phyloP scores from a whole-genome alignment of 1,139 yeast genomes.

The Protomyces gravidus region DNA sequence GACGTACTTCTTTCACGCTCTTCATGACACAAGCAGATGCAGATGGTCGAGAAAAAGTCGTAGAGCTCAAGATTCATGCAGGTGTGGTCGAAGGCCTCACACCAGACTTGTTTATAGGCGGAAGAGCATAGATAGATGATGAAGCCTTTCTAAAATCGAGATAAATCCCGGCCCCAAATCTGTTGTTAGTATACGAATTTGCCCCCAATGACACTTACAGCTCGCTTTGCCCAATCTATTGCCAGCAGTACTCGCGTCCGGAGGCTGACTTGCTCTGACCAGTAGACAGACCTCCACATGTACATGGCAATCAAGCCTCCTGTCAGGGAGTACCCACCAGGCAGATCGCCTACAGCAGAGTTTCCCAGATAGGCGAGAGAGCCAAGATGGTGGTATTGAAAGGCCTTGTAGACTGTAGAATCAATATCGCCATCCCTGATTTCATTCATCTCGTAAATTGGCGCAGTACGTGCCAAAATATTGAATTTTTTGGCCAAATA shows the following conservation, averaged over 20 bases:
- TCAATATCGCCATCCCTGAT: constrained; percentile 51
- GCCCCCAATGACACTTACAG: not conserved
- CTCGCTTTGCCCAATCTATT: constrained; percentile 60
- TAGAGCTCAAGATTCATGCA: not conserved
- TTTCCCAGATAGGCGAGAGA: constrained; percentile 61
- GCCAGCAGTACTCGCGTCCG: constrained; percentile 56
- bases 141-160: constrained; percentile 20
- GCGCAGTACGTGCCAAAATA: constrained; percentile 46
- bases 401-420: constrained; percentile 53
- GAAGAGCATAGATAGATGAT: not conserved
- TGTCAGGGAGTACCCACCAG: constrained; percentile 52
- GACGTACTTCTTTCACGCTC: not conserved
- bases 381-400: constrained; percentile 56
- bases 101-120: not conserved
- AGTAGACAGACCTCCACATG: constrained; percentile 62
- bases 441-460: constrained; percentile 42
- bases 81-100: not conserved
- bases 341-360: constrained; percentile 60
- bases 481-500: constrained; percentile 56
- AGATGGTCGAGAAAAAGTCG: not conserved
- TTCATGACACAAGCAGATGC: not conserved
- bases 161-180: constrained; percentile 30
- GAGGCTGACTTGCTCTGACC: constrained; percentile 58
- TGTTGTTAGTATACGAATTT: not conserved
- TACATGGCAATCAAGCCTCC: constrained; percentile 64